These are phyloP conservation scores for Xylaria sp. DNA, from an alignment of 2,329 filamentous ascomycete species.

Conservation along the genomic window DNA sequence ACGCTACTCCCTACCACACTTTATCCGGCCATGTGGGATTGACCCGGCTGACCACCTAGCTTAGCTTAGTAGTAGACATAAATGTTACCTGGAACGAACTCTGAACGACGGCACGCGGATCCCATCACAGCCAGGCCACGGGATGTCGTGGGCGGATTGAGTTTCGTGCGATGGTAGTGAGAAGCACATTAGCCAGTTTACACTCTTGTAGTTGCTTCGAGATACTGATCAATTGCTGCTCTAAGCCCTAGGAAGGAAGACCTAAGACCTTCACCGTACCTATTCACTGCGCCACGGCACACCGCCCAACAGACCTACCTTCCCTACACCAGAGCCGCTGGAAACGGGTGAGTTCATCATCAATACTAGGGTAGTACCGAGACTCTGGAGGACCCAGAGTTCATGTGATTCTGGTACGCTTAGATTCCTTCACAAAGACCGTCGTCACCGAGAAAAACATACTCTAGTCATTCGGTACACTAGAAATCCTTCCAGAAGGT, in stretches of 20 bases:
- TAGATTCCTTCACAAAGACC: slow-evolving; percentile 23
- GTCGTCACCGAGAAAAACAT: not conserved
- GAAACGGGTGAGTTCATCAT: not conserved
- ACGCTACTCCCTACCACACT: not conserved
- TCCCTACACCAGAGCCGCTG: not conserved
- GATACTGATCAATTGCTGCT: not conserved
- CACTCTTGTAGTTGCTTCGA: not conserved
- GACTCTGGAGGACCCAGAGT: not conserved
- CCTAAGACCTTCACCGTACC: slow-evolving; percentile 9
- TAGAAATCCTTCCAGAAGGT: slow-evolving; percentile 16
- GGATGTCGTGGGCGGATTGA: not conserved
- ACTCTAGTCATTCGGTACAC: not conserved
- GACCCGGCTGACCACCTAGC: not conserved
- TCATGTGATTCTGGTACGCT: slow-evolving; percentile 5
- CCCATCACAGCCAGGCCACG: not conserved
- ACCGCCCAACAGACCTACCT: not conserved
- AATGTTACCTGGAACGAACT: not conserved
- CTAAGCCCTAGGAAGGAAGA: not conserved
- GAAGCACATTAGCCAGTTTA: not conserved
- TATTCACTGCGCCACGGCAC: not conserved
- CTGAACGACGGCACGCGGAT: not conserved
- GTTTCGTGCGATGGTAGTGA: not conserved
- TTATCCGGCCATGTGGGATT: slow-evolving; percentile 5
- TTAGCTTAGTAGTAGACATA: not conserved
- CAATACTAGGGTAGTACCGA: not conserved